These are phyloP conservation scores for Hymenoscyphus linearis DNA, from an alignment of 2,329 filamentous ascomycete species.

Conservation along the genomic window DNA sequence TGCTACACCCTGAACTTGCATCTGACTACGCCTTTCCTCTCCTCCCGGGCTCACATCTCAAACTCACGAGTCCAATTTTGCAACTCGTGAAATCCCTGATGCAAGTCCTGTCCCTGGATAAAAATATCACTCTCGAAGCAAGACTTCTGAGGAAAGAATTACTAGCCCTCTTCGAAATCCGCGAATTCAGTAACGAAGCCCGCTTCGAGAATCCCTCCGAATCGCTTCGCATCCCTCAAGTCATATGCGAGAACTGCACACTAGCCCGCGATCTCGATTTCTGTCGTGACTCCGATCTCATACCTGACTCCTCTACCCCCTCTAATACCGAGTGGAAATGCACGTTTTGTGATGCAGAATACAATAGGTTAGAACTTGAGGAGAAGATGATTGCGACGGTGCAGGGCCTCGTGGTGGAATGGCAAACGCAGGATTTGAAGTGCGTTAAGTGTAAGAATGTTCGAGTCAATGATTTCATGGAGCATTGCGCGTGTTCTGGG, in stretches of 20 bases:
- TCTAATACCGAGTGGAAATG: slow-evolving; percentile 58
- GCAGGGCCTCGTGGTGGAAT: slow-evolving; percentile 68
- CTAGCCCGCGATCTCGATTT: slow-evolving; percentile 84
- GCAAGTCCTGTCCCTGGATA: slow-evolving; percentile 87
- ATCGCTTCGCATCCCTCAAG: slow-evolving; percentile 64
- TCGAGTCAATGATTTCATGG: slow-evolving; percentile 87
- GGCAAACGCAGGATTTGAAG: slow-evolving; percentile 86
- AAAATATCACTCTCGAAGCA: slow-evolving; percentile 83
- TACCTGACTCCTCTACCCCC: slow-evolving; percentile 44
- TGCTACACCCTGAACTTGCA: slow-evolving; percentile 82
- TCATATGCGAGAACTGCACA: slow-evolving; percentile 88
- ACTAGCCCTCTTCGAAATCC: slow-evolving; percentile 83
- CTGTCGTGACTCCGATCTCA: slow-evolving; percentile 79
- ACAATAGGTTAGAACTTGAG: slow-evolving; percentile 75
- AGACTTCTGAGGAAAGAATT: slow-evolving; percentile 85
- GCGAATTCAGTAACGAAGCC: slow-evolving; percentile 87
- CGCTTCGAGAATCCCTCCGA: slow-evolving; percentile 81
- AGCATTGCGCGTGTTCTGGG: slow-evolving; percentile 91
- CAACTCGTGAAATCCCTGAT: slow-evolving; percentile 91
- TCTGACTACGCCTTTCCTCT: slow-evolving; percentile 80
- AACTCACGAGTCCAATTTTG: slow-evolving; percentile 67
- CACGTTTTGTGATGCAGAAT: slow-evolving; percentile 67
- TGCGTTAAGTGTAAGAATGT: slow-evolving; percentile 67
- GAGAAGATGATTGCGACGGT: slow-evolving; percentile 75
- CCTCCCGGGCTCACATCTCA: slow-evolving; percentile 67